Base-by-base conservation (phyloP, 2,329 filamentous ascomycete species). In the Botrytis medusae region DNA sequence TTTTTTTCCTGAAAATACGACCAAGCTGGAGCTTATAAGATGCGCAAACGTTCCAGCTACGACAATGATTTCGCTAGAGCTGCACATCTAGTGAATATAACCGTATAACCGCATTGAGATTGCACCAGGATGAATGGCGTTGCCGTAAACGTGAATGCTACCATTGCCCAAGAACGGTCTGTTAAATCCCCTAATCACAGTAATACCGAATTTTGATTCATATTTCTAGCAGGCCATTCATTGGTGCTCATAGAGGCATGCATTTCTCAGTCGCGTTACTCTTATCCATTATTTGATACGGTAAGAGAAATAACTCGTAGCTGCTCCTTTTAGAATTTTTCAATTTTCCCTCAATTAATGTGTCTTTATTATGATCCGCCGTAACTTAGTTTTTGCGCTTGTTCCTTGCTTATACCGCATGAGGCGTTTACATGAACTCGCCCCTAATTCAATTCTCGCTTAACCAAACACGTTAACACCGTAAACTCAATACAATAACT, bases 281-380 rank as follows among this genome's bases (percentile, higher is more conserved):
- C 51, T 29, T 29, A 14, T 57, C 9, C n/a, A 57, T 29, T 1
- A 32, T 57, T 57, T 57, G n/a, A 6, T 29, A 16, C n/a, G n/a
- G 51, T 4, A 57, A n/a, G 8, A 1, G 1, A 9, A 9, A 18
- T 57, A 57, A 2, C 5, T 29, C 51, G 32, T 8, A 18, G 51
- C 16, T 57, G n/a, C 51, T 57, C n/a, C 7, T 29, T 57, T 57
- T 57, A 0, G 14, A 18, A 2, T 54, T 2, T 2, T 54, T 54
- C n/a, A 18, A 9, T 57, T 8, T 8, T 2, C 7, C 51, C 6
- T 57, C 14, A 8, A 4, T 29, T 1, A 29, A 3, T 14, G 32
- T 29, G 1, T 2, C n/a, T 57, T 1, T n/a, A 14, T 16, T 16
- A n/a, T n/a, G 3, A 18, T 18, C 1, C 29, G 3, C 6, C n/a